Evolutionary conservation across 176 grass and related monocot genomes (phyloP).

Genomic region (Microstegium vimineum): DNA sequence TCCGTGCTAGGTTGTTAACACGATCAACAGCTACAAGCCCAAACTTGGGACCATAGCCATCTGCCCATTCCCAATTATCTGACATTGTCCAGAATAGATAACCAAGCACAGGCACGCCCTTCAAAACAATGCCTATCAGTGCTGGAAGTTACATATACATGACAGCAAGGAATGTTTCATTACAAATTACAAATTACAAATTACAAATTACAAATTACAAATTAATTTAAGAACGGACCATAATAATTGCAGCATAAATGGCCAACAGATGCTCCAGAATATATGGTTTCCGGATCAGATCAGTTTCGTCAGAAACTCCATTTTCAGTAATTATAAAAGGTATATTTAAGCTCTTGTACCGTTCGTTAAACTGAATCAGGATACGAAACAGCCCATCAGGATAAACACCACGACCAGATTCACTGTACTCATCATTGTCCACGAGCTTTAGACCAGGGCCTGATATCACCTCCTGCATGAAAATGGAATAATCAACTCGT

Average conservation of each 20-base stretch:
- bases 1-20: conserved; percentile 68
- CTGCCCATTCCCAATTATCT: conserved; percentile 99
- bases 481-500: neutral
- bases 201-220: no score
- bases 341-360: conserved; percentile 78
- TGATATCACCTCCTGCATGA: conserved; percentile 88
- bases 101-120: conserved; percentile 88
- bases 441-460: conserved; percentile 88
- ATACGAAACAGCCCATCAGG: conserved; percentile 84
- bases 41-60: conserved; percentile 97
- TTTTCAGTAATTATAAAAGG: conserved; percentile 97
- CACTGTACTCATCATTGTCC: conserved; percentile 81
- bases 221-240: conserved; percentile 39
- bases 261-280: conserved; percentile 88
- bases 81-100: conserved; percentile 98
- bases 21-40: conserved; percentile 84
- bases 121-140: conserved; percentile 33
- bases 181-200: no score
- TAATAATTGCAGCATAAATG: conserved; percentile 66
- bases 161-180: neutral
- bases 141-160: neutral
- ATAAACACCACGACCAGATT: conserved; percentile 92
- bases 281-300: conserved; percentile 88
- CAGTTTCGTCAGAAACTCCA: conserved; percentile 92
- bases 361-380: conserved; percentile 77